Base-by-base conservation (phyloP, 1,284 basidiomycete genomes). In the Ustilago loliicola region DNA sequence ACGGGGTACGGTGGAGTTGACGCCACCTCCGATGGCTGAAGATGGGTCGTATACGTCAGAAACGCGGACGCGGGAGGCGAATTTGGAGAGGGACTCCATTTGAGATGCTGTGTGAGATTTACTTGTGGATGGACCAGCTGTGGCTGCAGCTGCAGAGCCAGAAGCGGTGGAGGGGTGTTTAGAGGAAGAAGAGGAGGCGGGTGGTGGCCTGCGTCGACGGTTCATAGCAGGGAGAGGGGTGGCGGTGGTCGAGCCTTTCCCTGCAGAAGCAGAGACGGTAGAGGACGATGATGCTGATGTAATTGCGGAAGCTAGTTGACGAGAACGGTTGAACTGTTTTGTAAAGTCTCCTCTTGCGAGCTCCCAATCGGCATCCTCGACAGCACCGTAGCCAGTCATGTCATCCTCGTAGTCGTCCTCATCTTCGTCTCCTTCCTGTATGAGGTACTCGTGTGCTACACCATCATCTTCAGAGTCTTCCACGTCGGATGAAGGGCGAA, bases 291-390 rank as follows among this genome's bases (percentile, higher is more conserved):
- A 53, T n/a, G 58, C 36, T 6, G 63, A 53, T 36, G 57, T 40
- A 52, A 80, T 63, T 11, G 81, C 80, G 2, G 66, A 67, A 2
- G 83, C 83, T 4, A 85, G 72, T 52, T 84, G 82, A 3, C 83
- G 63, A 11, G 83, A 83, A 2, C 84, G 77, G 38, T 86, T 86
- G 80, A 82, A 85, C 51, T 81, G 81, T 69, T 86, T 86, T 9
- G 85, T 86, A 40, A 86, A 86, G 62, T 86, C 83, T 21, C 84
- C 83, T 29, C 83, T 60, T 1, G 83, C 81, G 2, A 84, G 68
- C 59, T 86, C 84, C 84, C 84, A 86, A 62, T 86, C 84, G 13
- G 82, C 84, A 63, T 85, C 84, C 42, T 86, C 83, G 30, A 86
- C 82, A 2, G 72, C 72, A 19, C 81, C 84, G 36, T 68, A 69